Percentiles rank a stretch among this genome's conserved stretches.
Conservation (phyloP, 176 grass and related monocot genomes). For the Aegilops umbellulata region DNA sequence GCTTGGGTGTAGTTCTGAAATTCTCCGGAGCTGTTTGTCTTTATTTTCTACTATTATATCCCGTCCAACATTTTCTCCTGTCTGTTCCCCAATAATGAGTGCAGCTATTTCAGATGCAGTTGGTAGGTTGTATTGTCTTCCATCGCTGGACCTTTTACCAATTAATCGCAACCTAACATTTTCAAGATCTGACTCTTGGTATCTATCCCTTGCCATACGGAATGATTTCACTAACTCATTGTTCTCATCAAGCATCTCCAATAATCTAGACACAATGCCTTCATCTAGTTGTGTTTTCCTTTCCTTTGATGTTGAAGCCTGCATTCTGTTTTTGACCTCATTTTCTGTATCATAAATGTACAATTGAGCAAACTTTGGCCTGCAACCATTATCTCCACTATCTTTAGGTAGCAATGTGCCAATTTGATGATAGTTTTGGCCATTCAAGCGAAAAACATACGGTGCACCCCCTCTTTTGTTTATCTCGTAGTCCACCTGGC, state of each 20-base stretch:
- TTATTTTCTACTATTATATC: slow-evolving; percentile 32
- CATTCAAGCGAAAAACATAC: slow-evolving; percentile 12
- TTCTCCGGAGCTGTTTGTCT: slow-evolving; percentile 2
- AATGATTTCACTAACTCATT: slow-evolving; percentile 28
- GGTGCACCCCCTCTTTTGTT: slow-evolving; percentile 17
- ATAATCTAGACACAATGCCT: neutral
- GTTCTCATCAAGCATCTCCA: slow-evolving; percentile 27
- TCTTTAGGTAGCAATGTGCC: neutral
- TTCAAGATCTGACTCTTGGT: neutral
- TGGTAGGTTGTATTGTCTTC: slow-evolving; percentile 17
- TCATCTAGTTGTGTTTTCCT: neutral
- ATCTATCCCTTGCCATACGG: slow-evolving; percentile 22
- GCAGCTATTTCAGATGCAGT: neutral
- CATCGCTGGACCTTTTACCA: neutral
- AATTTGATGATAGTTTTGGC: slow-evolving; percentile 24
- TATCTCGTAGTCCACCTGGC: slow-evolving; percentile 13
- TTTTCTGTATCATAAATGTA: slow-evolving; percentile 30
- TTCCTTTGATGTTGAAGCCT: neutral
- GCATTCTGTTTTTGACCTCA: slow-evolving; percentile 25
- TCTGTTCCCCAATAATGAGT: neutral
- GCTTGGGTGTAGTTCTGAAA: slow-evolving; percentile 15
- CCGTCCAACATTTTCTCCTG: neutral
- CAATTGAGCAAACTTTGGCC: slow-evolving; percentile 2
- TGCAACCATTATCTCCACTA: neutral
- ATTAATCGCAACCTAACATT: neutral